A percentile compares a stretch with the other conserved stretches of the same genome.
phyloP scores from a whole-genome alignment of 2,329 filamentous ascomycete species.

The Zymoseptoria passerinii region DNA sequence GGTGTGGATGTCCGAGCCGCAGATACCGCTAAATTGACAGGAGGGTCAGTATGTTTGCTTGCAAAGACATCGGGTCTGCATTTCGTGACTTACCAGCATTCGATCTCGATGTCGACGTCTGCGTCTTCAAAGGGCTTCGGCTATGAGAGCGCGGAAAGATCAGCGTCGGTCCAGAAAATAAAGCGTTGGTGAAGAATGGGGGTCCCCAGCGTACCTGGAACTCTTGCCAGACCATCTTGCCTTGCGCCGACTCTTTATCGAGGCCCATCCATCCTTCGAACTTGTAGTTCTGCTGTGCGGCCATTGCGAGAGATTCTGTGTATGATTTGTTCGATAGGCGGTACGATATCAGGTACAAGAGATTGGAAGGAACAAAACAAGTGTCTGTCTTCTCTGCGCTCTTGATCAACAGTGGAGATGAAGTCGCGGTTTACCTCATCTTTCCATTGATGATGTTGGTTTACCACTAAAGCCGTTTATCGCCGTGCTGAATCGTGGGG shows the following conservation, averaged over 20 bases:
- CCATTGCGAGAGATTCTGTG: constrained; percentile 1
- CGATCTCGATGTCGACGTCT: constrained; percentile 35
- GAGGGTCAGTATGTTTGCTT: constrained; percentile 25
- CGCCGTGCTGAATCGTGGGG: background rate
- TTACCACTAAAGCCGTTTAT: background rate
- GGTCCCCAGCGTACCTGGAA: constrained; percentile 19
- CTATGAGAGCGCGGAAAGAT: constrained; percentile 1
- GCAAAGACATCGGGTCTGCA: background rate
- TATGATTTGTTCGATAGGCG: background rate
- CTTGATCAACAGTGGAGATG: too few relatives aligned
- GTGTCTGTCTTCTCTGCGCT: too few relatives aligned
- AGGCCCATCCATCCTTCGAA: constrained; percentile 53
- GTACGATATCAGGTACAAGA: background rate
- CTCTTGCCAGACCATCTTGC: constrained; percentile 48
- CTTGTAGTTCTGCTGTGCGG: constrained; percentile 33
- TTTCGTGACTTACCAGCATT: background rate
- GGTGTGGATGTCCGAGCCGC: constrained; percentile 28
- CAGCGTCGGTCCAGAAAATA: background rate
- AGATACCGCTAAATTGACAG: constrained; percentile 21
- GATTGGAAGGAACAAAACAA: background rate
- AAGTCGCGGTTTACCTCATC: too few relatives aligned
- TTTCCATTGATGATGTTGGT: background rate
- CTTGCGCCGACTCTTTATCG: constrained; percentile 41
- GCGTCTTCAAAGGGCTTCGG: constrained; percentile 33
- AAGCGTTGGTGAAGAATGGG: background rate